These are phyloP conservation scores for Fusarium austroafricanum DNA, from an alignment of 2,329 filamentous ascomycete species.

Conservation along the genomic window DNA sequence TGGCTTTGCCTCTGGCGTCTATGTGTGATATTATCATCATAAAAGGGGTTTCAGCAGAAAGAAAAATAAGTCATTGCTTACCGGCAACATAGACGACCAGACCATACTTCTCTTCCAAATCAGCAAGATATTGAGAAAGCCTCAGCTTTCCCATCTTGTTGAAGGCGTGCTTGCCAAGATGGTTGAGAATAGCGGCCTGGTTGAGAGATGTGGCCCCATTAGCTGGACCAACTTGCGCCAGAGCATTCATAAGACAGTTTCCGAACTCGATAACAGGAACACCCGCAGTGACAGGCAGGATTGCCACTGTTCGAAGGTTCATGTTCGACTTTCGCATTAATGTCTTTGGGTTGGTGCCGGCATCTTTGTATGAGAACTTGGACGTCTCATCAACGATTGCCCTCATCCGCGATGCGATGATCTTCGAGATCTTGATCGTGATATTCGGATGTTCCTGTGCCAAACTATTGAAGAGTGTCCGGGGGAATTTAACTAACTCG, in stretches of 20 bases:
- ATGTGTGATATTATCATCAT: conserved; percentile 64
- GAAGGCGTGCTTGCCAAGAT: conserved; percentile 95
- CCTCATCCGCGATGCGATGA: conserved; percentile 95
- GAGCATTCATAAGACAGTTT: conserved; percentile 85
- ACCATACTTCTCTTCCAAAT: conserved; percentile 96
- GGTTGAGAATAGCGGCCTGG: conserved; percentile 92
- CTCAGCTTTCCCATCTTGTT: conserved; percentile 98
- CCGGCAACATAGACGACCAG: conserved; percentile 93
- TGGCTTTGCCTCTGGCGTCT: conserved; percentile 62
- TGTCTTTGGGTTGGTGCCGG: conserved; percentile 64
- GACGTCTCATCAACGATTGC: conserved; percentile 85
- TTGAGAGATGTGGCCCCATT: conserved; percentile 94
- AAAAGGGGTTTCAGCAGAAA: conserved; percentile 2
- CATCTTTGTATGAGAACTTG: conserved; percentile 73
- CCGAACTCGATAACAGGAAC: conserved; percentile 96
- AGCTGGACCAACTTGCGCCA: conserved; percentile 87
- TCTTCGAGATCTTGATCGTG: conserved; percentile 98
- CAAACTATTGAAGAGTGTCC: conserved; percentile 96
- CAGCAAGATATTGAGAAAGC: conserved; percentile 93
- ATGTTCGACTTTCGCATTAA: conserved; percentile 82
- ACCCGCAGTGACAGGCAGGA: conserved; percentile 89
- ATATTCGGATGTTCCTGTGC: conserved; percentile 97
- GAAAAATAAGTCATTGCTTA: conserved; percentile 54
- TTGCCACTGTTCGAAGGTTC: conserved; percentile 91
- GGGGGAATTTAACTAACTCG: conserved; percentile 94